Conservation (phyloP, 2,329 filamentous ascomycete species). For the Diplodia corticola region DNA sequence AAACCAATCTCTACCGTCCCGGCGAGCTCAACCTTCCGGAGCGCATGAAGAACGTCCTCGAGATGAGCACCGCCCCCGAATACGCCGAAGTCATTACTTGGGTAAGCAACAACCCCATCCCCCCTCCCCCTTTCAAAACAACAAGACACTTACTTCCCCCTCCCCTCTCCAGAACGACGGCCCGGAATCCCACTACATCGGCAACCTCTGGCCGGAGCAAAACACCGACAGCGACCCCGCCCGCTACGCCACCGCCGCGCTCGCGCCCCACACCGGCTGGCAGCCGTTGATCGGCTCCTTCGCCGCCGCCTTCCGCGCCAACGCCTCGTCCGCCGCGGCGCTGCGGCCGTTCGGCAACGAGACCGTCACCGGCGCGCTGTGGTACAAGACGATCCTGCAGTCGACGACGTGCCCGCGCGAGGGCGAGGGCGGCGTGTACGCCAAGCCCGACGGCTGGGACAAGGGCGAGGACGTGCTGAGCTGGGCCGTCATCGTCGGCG, state of each 20-base stretch:
- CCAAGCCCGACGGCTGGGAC: constrained; percentile 2
- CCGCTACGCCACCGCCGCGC: constrained; percentile 33
- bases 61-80: constrained; percentile 31
- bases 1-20: constrained; percentile 35
- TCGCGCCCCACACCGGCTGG: constrained; percentile 37
- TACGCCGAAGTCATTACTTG: constrained; percentile 41
- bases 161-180: constrained; percentile 32
- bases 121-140: background rate
- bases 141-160: background rate
- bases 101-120: background rate
- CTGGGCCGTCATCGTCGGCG: background rate
- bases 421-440: constrained; percentile 1
- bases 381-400: constrained; percentile 15
- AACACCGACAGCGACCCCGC: constrained; percentile 26
- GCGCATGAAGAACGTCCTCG: constrained; percentile 41
- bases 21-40: constrained; percentile 39
- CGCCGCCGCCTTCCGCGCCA: constrained; percentile 38
- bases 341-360: background rate
- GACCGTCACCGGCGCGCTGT: background rate
- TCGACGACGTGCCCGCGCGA: background rate
- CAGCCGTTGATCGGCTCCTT: constrained; percentile 40
- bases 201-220: constrained; percentile 36
- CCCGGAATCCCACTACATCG: constrained; percentile 43
- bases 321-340: background rate
- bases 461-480: background rate